Conservation (phyloP, 345 rosid species). For the Iberis pinnata region DNA sequence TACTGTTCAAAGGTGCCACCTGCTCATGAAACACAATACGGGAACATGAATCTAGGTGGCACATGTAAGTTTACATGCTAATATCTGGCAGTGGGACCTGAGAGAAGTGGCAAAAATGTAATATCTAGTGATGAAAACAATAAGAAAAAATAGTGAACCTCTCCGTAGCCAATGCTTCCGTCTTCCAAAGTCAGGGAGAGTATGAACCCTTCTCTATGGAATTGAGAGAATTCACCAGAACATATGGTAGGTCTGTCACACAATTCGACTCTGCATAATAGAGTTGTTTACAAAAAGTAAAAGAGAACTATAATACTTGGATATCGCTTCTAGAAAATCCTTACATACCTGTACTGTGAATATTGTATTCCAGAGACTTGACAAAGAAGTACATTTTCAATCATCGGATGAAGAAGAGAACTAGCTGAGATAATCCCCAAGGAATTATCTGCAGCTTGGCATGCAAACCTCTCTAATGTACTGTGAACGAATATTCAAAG, state of each 20-base stretch:
- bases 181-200: constrained; percentile 72
- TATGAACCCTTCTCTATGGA: constrained; percentile 70
- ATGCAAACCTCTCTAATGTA: constrained; percentile 48
- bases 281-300: constrained; percentile 8
- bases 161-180: constrained; percentile 79
- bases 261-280: constrained; percentile 57
- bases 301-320: background rate
- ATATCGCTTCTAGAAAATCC: constrained; percentile 1
- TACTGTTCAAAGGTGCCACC: constrained; percentile 87
- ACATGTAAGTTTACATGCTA: constrained; percentile 1
- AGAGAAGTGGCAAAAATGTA: constrained; percentile 4
- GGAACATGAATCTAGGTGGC: constrained; percentile 18
- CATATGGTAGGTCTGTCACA: constrained; percentile 63
- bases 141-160: constrained; percentile 45
- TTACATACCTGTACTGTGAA: constrained; percentile 70
- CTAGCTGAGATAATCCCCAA: constrained; percentile 37
- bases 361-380: constrained; percentile 50
- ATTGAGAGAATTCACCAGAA: constrained; percentile 30
- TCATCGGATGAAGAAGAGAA: constrained; percentile 31
- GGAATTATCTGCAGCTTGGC: constrained; percentile 53
- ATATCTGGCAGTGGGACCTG: constrained; percentile 4
- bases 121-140: background rate
- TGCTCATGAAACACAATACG: constrained; percentile 31
- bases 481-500: constrained; percentile 36
- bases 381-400: constrained; percentile 29